Base-by-base conservation (phyloP, 768 basidiomycete species). In the Suillus weaverae region DNA sequence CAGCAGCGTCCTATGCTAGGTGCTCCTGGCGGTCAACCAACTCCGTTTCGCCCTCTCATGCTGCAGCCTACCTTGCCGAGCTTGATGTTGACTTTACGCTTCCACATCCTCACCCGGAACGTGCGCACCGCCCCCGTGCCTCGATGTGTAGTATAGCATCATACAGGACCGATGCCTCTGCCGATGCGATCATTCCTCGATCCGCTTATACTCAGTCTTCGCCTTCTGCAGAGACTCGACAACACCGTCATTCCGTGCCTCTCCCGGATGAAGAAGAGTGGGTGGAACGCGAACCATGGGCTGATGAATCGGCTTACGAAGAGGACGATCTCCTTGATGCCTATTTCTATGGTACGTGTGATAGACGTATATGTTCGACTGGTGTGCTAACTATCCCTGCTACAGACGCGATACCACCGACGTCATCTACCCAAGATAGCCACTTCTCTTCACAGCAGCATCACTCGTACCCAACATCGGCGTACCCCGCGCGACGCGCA, bases 141-240 rank as follows among this genome's bases (percentile, higher is more conserved):
- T 88, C 87, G 5, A 76, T 83, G 60, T 81, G 80, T 54, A 89
- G 86, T 67, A 74, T 89, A 59, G 81, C 83, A 33, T 87, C 88
- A 0, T 74, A 87, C 64, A 78, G 85, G 78, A 86, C 87, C 0
- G 83, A 83, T 39, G 76, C 79, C 46, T 88, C 88, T 5, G 82
- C 83, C 2, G 86, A 89, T 35, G 88, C 84, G 13, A 76, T 89
- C 56, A 78, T 88, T 62, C 83, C 84, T 10, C 80, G 77, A 50
- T 66, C 67, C 64, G 63, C 72, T 20, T 36, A 32, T 10, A 44
- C 41, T 30, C 64, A 39, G 51, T 44, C 75, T 61, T 11, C 20
- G 20, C 53, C 53, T 33, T 48, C 65, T 59, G 41, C 68, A 3
- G 57, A 69, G 10, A 64, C 67, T 54, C 63, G 60, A 16, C 68